Evolutionary conservation across 768 basidiomycete genomes (phyloP), one percentile per base, ranked within the genome.

Genomic region (Royoungia palumana): DNA sequence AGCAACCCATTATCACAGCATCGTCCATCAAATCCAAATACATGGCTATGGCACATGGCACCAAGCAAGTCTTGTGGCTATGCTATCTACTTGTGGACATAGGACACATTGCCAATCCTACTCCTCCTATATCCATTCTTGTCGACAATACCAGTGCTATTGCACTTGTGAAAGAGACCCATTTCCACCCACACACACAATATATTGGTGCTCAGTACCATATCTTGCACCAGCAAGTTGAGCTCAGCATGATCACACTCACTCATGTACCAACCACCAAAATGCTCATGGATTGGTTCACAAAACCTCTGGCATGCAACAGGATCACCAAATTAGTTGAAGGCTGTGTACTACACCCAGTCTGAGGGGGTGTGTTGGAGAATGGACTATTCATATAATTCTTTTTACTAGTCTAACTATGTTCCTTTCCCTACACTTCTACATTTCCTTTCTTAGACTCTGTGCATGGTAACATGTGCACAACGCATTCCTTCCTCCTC

Each of bases 151-250:
- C 65, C 11, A 67, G 66, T 0, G 64, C 74, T 1, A 72, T 72
- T 21, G 54, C 44, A 2, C 58, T 76, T 3, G 49, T 69, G 0
- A 51, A 63, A 6, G 70, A 77, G 42, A 62, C 72, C 0, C 36
- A 54, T 2, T 62, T 63, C 46, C 75, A 78, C 46, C 41, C 57
- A 3, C 55, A 68, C 16, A 62, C 66, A 9, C 76, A 74, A 54
- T 76, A 77, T 57, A 73, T 79, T 42, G 70, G 72, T 24, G 64
- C 75, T 12, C 49, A 61, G 5, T 65, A 71, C 47, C 72, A 77
- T 49, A 72, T 63, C 45, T 47, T 75, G n/a, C 63, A 67, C 2
- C 65, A 77, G 48, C 49, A 49, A 2, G 57, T 76, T 4, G 56
- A 64, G 6, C 41, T 54, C 11, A 45, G 58, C 2, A 50, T 62